Base-by-base conservation (phyloP, 2,329 filamentous ascomycete genomes). In the Arachnomyces sp. region DNA sequence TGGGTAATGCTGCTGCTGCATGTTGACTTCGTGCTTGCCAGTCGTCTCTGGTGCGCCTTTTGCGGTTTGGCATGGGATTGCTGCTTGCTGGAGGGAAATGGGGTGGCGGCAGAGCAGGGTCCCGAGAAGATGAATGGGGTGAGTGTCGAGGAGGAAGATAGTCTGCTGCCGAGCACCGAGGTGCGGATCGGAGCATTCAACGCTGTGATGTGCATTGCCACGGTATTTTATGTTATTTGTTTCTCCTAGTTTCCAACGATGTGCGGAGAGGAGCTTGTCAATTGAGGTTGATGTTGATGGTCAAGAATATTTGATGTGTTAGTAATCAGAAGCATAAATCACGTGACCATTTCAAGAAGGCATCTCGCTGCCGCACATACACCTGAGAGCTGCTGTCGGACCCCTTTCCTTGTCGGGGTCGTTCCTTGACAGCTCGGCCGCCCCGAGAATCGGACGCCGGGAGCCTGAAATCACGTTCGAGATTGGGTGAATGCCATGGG, bases 121-220 rank as follows among this genome's bases (percentile, higher is more conserved):
- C 46, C 42, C 37, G 48, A 42, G 38, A 44, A 45, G 36, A 51
- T 40, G 45, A 57, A 52, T 3, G 55, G 48, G 38, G 39, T 45
- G 25, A 58, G 34, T 31, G 51, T 34, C 40, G 31, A 44, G 15
- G 50, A 47, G 18, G 52, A 43, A 25, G 52, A 49, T 21, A 62
- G 16, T 14, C 56, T 55, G 35, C 54, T 44, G 36, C 54, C 45
- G 7, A 62, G 40, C 15, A 57, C 48, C n/a, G 50, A 52, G 18
- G 56, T 55, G 28, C 60, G 63, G 40, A 62, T 36, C n/a, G 62
- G 57, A 42, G 54, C 52, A 43, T 44, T 53, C 37, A 59, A 45
- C 12, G 51, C 39, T 21, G 49, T 51, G 28, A 50, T 36, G 39
- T 60, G 52, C 53, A 56, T 59, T 40, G n/a, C 29, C 21, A 17